Conservation (phyloP, 768 basidiomycete species). For the Ramaria sp. region DNA sequence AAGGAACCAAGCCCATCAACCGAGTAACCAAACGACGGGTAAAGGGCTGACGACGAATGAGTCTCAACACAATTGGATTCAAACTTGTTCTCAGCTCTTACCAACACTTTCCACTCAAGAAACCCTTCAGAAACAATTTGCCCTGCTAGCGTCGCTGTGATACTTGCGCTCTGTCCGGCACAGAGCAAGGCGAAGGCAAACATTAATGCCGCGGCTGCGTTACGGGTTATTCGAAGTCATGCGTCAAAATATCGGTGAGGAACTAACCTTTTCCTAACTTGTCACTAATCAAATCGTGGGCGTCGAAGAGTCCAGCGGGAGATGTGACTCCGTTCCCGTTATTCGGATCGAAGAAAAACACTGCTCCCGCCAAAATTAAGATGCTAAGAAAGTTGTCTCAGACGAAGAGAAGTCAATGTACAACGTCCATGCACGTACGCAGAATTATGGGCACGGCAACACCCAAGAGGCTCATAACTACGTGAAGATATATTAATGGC, state of each 20-base stretch:
- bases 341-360: slow-evolving; percentile 25
- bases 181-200: slow-evolving; percentile 38
- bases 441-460: slow-evolving; percentile 38
- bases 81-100: slow-evolving; percentile 7
- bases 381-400: slow-evolving; percentile 16
- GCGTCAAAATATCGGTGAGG: not conserved
- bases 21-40: slow-evolving; percentile 78
- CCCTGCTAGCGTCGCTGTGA: slow-evolving; percentile 38
- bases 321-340: slow-evolving; percentile 9
- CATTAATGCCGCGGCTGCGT: slow-evolving; percentile 27
- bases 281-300: slow-evolving; percentile 28
- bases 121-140: slow-evolving; percentile 41
- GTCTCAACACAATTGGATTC: slow-evolving; percentile 10
- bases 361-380: slow-evolving; percentile 30
- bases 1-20: slow-evolving; percentile 48
- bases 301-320: slow-evolving; percentile 31
- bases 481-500: not conserved
- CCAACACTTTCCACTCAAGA: slow-evolving; percentile 35
- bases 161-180: slow-evolving; percentile 38
- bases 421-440: slow-evolving; percentile 15
- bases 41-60: slow-evolving; percentile 38
- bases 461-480: slow-evolving; percentile 27
- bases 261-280: slow-evolving; percentile 29
- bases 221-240: not conserved
- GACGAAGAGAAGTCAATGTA: not conserved